Evolutionary conservation across 1,284 basidiomycete genomes (phyloP), one percentile per base, ranked within the genome.

Genomic region (Exsudoporus floridanus): DNA sequence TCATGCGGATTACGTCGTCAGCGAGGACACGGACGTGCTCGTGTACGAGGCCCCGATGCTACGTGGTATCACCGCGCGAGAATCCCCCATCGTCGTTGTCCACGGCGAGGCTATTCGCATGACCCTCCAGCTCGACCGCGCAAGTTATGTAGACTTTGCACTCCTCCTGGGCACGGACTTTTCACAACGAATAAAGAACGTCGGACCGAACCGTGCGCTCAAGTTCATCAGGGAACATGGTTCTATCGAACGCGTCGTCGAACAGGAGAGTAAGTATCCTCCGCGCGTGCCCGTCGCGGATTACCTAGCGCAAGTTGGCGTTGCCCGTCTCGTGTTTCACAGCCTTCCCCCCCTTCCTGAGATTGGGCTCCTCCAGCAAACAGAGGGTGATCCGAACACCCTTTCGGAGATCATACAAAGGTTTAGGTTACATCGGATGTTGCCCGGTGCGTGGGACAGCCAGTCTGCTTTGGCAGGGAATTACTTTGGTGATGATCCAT

Each of bases 141-240:
- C 74, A 0, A 65, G 78, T 47, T 94, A 82, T 67, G 70, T 94
- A 61, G 94, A 95, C 71, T 92, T 94, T 66, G 84, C 82, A 1
- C 78, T 96, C 39, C 77, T 96, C 3, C 79, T 93, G 13, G 93
- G 93, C 5, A 96, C 93, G 0, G 93, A 96, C 69, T 94, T 95
- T 60, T 86, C 89, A 0, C 81, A 85, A 40, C 82, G 92, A 2
- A 88, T 96, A 57, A 84, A 81, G 53, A 84, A 86, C 49, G 73
- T 95, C 4, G 93, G 93, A 0, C 91, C 92, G 0, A 67, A 71
- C 0, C 83, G 82, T 1, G 91, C 91, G 0, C 79, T 88, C 62
- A 81, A 81, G 56, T 81, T 90, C 54, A 88, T 96, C 46, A 75
- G 77, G 41, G 70, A 79, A 58, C 73, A 93, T 64, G 83, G 83